A percentile compares a stretch with the other conserved stretches of the same genome.
Conservation (phyloP, 768 basidiomycete genomes). For the Megacollybia marginata region DNA sequence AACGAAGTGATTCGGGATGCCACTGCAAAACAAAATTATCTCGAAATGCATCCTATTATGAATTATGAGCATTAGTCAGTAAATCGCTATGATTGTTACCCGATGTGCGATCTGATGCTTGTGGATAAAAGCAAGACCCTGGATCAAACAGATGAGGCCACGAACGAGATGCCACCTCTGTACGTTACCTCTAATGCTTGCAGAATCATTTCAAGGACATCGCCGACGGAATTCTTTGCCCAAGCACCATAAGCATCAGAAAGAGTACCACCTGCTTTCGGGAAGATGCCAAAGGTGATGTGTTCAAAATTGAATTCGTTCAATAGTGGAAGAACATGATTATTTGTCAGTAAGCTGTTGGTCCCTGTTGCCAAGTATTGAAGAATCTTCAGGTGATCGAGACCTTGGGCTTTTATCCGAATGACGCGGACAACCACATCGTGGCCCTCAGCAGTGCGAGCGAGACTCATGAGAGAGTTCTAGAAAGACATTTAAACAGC, state of each 20-base stretch:
- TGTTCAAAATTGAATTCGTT: conserved; percentile 18
- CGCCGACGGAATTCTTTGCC: conserved; percentile 22
- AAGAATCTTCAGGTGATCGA: conserved; percentile 16
- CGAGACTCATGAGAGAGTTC: conserved; percentile 4
- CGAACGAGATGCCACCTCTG: no score
- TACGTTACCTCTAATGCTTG: conserved; percentile 24
- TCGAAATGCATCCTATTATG: conserved; percentile 18
- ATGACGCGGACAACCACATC: conserved; percentile 13
- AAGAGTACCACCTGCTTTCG: conserved; percentile 10
- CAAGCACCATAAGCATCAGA: conserved; percentile 9
- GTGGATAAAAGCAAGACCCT: conserved; percentile 18
- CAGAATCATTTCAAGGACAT: conserved; percentile 21
- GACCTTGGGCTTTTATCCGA: conserved; percentile 9
- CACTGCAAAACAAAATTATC: conserved; percentile 25
- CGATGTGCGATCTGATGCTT: conserved; percentile 16
- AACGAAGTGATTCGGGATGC: conserved; percentile 20
- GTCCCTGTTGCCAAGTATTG: conserved; percentile 11
- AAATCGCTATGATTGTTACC: conserved; percentile 11
- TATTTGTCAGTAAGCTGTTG: conserved; percentile 9
- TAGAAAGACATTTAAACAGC: no score
- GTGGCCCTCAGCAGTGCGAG: conserved; percentile 10
- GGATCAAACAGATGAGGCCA: no score
- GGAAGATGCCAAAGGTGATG: conserved; percentile 20
- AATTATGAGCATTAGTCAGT: not conserved
- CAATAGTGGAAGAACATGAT: conserved; percentile 20